phyloP scores from a whole-genome alignment of 148 eudicot species.

The Mesembryanthemum crystallinum region DNA sequence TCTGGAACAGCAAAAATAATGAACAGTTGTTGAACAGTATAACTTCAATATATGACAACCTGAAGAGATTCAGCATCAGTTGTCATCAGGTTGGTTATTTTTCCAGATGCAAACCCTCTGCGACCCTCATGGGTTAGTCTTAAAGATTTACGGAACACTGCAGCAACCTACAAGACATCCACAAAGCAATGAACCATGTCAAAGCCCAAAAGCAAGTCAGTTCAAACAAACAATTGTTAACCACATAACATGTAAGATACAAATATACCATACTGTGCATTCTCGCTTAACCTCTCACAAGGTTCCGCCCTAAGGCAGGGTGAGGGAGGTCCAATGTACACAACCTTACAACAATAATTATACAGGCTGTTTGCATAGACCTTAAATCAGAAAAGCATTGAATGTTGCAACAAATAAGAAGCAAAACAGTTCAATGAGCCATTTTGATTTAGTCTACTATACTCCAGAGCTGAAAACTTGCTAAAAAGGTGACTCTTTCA shows the following conservation, averaged over 20 bases:
- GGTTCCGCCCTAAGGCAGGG: not conserved
- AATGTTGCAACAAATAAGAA: not conserved
- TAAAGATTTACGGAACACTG: slow-evolving; percentile 80
- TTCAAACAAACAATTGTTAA: not conserved
- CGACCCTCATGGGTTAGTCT: slow-evolving; percentile 88
- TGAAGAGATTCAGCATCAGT: slow-evolving; percentile 88
- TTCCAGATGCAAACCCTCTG: slow-evolving; percentile 63
- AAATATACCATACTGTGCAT: too few relatives aligned
- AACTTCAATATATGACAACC: slow-evolving; percentile 28
- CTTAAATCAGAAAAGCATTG: too few relatives aligned
- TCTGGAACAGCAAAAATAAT: not conserved
- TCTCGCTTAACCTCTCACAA: too few relatives aligned
- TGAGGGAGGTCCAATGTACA: not conserved
- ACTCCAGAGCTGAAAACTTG: too few relatives aligned
- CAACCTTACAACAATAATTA: not conserved
- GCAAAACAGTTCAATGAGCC: not conserved
- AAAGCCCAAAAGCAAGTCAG: not conserved
- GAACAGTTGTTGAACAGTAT: not conserved
- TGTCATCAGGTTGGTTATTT: slow-evolving; percentile 87
- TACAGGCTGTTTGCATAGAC: not conserved
- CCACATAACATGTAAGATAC: not conserved
- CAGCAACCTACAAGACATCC: slow-evolving; percentile 61
- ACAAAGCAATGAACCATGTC: slow-evolving; percentile 4
- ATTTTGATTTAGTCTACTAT: not conserved
- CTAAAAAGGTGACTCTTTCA: too few relatives aligned